Evolutionary conservation across 352 stramenopile genomes (phyloP), one percentile per base, ranked within the genome.

Genomic region (Phytopythium cucurbitacearum): DNA sequence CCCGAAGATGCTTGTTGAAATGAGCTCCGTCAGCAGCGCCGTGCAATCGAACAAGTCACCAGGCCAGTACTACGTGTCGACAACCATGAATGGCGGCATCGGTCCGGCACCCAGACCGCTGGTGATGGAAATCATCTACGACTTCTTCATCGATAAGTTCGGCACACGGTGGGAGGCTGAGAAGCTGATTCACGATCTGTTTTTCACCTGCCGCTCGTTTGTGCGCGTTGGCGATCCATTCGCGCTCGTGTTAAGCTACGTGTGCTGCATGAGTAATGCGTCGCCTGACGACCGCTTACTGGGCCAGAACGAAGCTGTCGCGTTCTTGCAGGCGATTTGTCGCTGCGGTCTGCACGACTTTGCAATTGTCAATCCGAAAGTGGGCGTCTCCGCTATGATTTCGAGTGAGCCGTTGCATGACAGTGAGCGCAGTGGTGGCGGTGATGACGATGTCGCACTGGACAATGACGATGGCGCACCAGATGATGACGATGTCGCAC

Each of bases 111-210:
- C 76, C 0, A 81, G 78, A 21, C 62, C 80, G 0, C 44, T 91
- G n/a, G 67, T 91, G 7, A 63, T 91, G 5, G 81, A 94, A 49
- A 28, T 90, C 36, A 59, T 91, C 37, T 94, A 94, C 62, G 83
- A 94, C 48, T 79, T 71, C 57, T 89, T 91, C 41, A 39, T 87
- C 3, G 64, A 79, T 12, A 76, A 72, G 11, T 86, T 94, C 53
- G 83, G 83, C 0, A 80, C 83, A 4, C 68, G 80, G 5, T 79
- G 67, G 47, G 83, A 94, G 53, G 75, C 83, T 0, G 86, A 96
- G 63, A 87, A 89, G 47, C 53, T 89, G 1, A 76, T 94, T 32
- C 82, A 95, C 45, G 86, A 94, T 38, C 51, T 95, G 13, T 96
- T 94, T 42, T 67, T 78, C 11, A 92, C 85, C 46, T 90, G 80